Evolutionary conservation across 768 basidiomycete species (phyloP).

Genomic region (Termitomyces sp.): DNA sequence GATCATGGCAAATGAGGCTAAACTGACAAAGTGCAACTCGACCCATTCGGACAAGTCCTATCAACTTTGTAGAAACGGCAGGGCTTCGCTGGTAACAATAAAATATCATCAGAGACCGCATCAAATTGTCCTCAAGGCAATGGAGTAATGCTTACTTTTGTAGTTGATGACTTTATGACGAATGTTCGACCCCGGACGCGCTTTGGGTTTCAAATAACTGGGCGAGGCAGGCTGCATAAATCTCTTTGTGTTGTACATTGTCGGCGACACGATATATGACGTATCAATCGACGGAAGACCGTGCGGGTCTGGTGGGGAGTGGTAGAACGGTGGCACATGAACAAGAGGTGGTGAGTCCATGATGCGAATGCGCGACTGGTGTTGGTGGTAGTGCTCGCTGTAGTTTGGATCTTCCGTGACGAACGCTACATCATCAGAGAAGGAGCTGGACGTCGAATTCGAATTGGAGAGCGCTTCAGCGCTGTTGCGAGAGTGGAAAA

Average conservation of each 20-base stretch:
- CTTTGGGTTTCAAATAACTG: conserved; percentile 7
- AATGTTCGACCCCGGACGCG: conserved; percentile 18
- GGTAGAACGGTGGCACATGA: conserved; percentile 28
- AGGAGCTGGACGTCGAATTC: conserved; percentile 14
- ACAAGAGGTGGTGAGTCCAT: conserved; percentile 25
- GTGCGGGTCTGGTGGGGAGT: neutral
- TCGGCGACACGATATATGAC: conserved; percentile 10
- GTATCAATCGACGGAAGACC: conserved; percentile 16
- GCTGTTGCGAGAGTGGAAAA: conserved; percentile 9
- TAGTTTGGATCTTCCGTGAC: conserved; percentile 36
- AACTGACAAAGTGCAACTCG: conserved; percentile 55
- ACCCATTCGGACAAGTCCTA: conserved; percentile 46
- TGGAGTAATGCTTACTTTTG: conserved; percentile 28
- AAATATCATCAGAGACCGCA: neutral
- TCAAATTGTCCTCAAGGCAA: neutral
- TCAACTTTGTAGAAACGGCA: conserved; percentile 49
- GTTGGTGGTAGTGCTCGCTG: conserved; percentile 30
- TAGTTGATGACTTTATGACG: conserved; percentile 32
- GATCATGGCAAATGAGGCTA: neutral
- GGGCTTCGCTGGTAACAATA: conserved; percentile 42
- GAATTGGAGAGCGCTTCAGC: conserved; percentile 7
- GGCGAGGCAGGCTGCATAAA: conserved; percentile 8
- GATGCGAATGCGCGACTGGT: conserved; percentile 33
- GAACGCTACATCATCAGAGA: conserved; percentile 25
- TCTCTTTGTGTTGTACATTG: conserved; percentile 7